phyloP scores from a whole-genome alignment of 1,284 basidiomycete genomes.

The Erythrobasidium hasegawianum region DNA sequence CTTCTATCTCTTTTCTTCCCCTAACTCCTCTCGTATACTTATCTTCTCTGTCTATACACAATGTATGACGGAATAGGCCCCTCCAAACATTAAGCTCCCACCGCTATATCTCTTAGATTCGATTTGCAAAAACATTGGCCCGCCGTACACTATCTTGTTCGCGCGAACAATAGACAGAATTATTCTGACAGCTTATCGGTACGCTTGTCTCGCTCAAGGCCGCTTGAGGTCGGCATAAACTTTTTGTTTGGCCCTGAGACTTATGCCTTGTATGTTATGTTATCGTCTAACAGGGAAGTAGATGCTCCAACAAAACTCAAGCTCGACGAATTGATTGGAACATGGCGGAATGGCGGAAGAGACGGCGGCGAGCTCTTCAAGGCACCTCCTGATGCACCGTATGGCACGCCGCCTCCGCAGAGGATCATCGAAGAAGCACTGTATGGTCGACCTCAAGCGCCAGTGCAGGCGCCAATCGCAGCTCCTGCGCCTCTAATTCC shows the following conservation, averaged over 20 bases:
- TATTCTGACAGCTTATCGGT: conserved; percentile 74
- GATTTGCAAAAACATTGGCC: conserved; percentile 86
- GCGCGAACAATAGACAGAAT: conserved; percentile 50
- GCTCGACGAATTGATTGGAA: conserved; percentile 92
- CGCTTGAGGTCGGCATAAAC: no score
- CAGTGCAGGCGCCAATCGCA: conserved; percentile 4
- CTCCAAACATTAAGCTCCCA: conserved; percentile 81
- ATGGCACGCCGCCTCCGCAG: conserved; percentile 36
- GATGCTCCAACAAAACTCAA: conserved; percentile 68
- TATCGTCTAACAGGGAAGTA: conserved; percentile 13
- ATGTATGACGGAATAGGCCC: conserved; percentile 37
- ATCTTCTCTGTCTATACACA: no score
- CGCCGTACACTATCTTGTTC: conserved; percentile 67
- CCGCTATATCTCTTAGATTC: conserved; percentile 93
- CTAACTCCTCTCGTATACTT: no score
- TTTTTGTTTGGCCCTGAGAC: not conserved
- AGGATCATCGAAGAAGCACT: conserved; percentile 40
- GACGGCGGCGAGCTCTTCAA: conserved; percentile 78
- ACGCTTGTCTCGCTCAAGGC: no score
- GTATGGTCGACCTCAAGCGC: conserved; percentile 38
- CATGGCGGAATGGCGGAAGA: conserved; percentile 81
- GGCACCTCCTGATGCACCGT: conserved; percentile 22
- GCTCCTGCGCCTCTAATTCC: not conserved
- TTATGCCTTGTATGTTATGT: not conserved
- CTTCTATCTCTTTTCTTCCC: no score